Evolutionary conservation across 2,329 filamentous ascomycete species (phyloP).

Genomic region (Xylariaceae sp.): DNA sequence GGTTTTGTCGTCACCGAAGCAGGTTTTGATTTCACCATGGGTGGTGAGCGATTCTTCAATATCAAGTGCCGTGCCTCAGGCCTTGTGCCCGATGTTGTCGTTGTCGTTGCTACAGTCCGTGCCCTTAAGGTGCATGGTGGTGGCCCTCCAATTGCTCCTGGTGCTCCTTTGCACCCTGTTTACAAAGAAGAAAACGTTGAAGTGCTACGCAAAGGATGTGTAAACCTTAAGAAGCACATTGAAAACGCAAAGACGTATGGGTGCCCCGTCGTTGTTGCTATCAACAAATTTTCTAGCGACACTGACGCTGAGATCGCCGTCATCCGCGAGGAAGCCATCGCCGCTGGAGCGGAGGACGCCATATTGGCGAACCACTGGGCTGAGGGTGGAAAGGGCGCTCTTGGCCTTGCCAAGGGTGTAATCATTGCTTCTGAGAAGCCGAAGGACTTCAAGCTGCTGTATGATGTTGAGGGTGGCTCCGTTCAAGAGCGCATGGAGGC

Average conservation of each 20-base stretch:
- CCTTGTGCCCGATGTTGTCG: constrained; percentile 88
- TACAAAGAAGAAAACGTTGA: constrained; percentile 96
- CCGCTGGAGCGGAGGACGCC: constrained; percentile 91
- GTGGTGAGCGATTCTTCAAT: constrained; percentile 99
- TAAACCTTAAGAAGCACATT: constrained; percentile 96
- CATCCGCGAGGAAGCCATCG: constrained; percentile 87
- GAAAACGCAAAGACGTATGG: constrained; percentile 88
- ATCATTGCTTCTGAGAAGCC: constrained; percentile 82
- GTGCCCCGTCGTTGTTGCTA: constrained; percentile 92
- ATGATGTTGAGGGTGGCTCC: constrained; percentile 73
- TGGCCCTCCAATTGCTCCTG: constrained; percentile 90
- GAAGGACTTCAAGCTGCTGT: constrained; percentile 88
- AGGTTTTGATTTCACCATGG: constrained; percentile 99
- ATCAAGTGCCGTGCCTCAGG: constrained; percentile 98
- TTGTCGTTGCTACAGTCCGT: constrained; percentile 93
- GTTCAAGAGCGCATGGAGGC: constrained; percentile 89
- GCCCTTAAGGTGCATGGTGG: constrained; percentile 97
- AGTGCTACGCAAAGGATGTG: constrained; percentile 84
- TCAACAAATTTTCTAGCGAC: constrained; percentile 96
- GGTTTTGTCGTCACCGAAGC: constrained; percentile 97
- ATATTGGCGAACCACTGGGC: constrained; percentile 97
- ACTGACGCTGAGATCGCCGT: constrained; percentile 90
- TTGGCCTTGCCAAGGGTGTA: constrained; percentile 87
- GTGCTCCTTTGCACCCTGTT: constrained; percentile 81
- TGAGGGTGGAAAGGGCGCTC: constrained; percentile 87